Percentiles rank a stretch among this genome's conserved stretches.
These are phyloP conservation scores for Leishmania tarentolae DNA, from an alignment of 208 protist genomes.

Conservation along the genomic window DNA sequence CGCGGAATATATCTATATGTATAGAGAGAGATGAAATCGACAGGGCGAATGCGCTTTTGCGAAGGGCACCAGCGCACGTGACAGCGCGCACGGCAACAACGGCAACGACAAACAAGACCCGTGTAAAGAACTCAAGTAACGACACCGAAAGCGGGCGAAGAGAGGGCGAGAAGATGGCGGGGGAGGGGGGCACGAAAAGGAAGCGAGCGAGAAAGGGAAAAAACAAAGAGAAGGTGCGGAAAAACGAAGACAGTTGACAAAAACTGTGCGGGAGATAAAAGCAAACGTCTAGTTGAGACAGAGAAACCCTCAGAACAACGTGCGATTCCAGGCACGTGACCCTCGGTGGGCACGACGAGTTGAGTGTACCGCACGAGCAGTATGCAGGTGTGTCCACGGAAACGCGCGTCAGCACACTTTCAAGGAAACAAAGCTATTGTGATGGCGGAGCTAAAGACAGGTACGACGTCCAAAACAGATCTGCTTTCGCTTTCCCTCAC, in stretches of 20 bases:
- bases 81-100: neutral
- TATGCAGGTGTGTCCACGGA: neutral
- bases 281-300: too few relatives aligned
- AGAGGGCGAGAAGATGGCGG: neutral
- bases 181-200: neutral
- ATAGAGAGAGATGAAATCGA: too few relatives aligned
- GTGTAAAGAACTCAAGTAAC: neutral
- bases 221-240: neutral
- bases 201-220: neutral
- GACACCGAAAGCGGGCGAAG: neutral
- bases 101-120: neutral
- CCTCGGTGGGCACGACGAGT: neutral
- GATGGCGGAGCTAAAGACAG: neutral
- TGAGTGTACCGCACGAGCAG: neutral
- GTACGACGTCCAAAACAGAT: neutral
- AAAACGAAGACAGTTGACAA: neutral
- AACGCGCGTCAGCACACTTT: neutral
- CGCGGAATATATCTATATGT: too few relatives aligned
- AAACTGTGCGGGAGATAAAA: neutral
- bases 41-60: neutral
- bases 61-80: neutral
- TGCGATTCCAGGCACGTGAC: neutral
- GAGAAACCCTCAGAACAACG: neutral
- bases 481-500: neutral
- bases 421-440: neutral